Evolutionary conservation across 179 eudicot genomes (phyloP), one percentile per base, ranked within the genome.

Genomic region (Patellifolia procumbens): DNA sequence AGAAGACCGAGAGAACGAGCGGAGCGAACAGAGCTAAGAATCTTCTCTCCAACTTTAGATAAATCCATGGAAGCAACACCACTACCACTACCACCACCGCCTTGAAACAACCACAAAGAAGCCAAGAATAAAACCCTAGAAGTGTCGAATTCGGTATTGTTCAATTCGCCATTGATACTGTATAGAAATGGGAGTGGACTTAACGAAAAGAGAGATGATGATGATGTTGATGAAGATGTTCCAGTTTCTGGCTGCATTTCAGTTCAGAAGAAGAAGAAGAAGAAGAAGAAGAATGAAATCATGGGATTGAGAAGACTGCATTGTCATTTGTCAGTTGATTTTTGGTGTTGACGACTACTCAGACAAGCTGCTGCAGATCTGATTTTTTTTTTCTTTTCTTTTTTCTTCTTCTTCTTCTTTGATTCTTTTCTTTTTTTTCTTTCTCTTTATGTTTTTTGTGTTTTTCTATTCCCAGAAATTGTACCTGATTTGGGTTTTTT

Each of bases 21-120:
- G 51, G 98, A 91, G 37, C 97, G 96, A 71, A 95, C 99, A 37
- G 99, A 91, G 70, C 90, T 95, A 65, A 95, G 85, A 35, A 95
- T 83, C 79, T 84, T 92, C 88, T 95, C 97, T 0, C 97, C 99
- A 29, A 86, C 89, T 76, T 86, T 86, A 15, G 96, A 91, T 51
- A 91, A 89, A 88, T 94, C 98, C 98, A 94, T 94, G 64, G 83
- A 77, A 68, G 82, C 96, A 53, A 80, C 77, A 51, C 70, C 84
- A 45, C 81, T 61, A 29, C 74, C 83, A 35, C 48, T 56, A 31
- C 55, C 76, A 28, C 76, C 76, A 28, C 42, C 58, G 15, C 82
- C 86, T 34, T 80, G 91, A 72, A 87, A 87, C 68, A 91, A 79
- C 74, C 92, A 88, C 78, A 91, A 76, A 73, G 96, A 94, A 78